Conservation (phyloP, 306 rosid species). For the Purshia tridentata region DNA sequence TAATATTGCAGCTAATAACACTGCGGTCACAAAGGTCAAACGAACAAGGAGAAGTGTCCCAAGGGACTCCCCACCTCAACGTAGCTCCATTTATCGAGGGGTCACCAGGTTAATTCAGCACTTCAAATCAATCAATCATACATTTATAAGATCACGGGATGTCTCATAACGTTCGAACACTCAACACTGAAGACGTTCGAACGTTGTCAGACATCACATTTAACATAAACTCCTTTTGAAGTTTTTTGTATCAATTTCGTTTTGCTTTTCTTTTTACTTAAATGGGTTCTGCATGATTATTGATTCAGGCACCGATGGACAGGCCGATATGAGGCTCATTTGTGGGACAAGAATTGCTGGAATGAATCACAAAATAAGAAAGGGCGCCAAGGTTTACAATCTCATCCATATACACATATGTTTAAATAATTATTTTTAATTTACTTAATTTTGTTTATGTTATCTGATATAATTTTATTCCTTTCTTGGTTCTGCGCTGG, state of each 20-base stretch:
- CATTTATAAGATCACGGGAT: too few species aligned
- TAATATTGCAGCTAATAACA: constrained; percentile 1
- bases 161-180: too few species aligned
- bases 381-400: constrained; percentile 70
- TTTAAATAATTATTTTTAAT: neutral
- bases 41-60: constrained; percentile 66
- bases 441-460: neutral
- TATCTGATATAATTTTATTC: neutral
- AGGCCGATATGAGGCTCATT: constrained; percentile 84
- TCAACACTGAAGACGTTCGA: too few species aligned
- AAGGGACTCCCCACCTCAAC: constrained; percentile 70
- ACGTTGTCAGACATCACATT: too few species aligned
- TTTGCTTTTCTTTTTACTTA: too few species aligned
- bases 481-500: constrained; percentile 1
- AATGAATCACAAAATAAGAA: constrained; percentile 80
- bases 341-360: constrained; percentile 91
- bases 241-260: too few species aligned
- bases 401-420: neutral
- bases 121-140: too few species aligned
- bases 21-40: constrained; percentile 37
- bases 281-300: neutral
- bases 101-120: constrained; percentile 67
- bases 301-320: constrained; percentile 72
- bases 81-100: constrained; percentile 77
- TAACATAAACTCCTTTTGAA: too few species aligned